These are phyloP conservation scores for Glaciozyma martinii DNA, from an alignment of 768 basidiomycete species.

Conservation along the genomic window DNA sequence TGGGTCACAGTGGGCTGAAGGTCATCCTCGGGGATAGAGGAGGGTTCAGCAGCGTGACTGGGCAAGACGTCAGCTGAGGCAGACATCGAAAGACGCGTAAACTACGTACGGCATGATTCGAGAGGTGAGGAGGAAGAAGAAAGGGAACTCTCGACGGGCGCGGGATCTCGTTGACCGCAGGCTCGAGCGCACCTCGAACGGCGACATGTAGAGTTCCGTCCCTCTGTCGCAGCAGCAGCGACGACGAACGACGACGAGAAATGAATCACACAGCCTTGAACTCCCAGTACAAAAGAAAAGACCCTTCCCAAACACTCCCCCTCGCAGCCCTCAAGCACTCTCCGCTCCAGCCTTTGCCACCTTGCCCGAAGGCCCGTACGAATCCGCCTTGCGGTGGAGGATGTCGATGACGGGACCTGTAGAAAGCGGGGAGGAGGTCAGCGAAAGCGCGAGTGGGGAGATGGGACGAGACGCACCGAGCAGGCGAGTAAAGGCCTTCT, in stretches of 20 bases:
- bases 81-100: not conserved
- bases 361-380: constrained; percentile 13
- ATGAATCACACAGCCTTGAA: too few relatives aligned
- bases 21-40: constrained; percentile 8
- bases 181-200: not conserved
- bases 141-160: not conserved
- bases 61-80: not conserved
- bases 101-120: not conserved
- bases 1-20: constrained; percentile 18
- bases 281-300: too few relatives aligned
- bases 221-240: too few relatives aligned
- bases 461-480: constrained; percentile 49
- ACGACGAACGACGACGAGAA: too few relatives aligned
- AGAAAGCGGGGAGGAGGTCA: too few relatives aligned
- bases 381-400: constrained; percentile 35
- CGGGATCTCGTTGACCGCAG: not conserved
- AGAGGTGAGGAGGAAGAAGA: not conserved
- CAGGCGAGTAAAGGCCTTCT: constrained; percentile 83
- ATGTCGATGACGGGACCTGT: constrained; percentile 32
- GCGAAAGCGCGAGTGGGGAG: too few relatives aligned
- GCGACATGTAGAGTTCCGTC: too few relatives aligned
- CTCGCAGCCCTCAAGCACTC: not conserved
- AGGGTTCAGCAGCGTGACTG: constrained; percentile 21
- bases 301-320: not conserved
- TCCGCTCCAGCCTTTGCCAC: not conserved